phyloP scores from a whole-genome alignment of 2,329 filamentous ascomycete genomes.

The Thelonectria blattea region DNA sequence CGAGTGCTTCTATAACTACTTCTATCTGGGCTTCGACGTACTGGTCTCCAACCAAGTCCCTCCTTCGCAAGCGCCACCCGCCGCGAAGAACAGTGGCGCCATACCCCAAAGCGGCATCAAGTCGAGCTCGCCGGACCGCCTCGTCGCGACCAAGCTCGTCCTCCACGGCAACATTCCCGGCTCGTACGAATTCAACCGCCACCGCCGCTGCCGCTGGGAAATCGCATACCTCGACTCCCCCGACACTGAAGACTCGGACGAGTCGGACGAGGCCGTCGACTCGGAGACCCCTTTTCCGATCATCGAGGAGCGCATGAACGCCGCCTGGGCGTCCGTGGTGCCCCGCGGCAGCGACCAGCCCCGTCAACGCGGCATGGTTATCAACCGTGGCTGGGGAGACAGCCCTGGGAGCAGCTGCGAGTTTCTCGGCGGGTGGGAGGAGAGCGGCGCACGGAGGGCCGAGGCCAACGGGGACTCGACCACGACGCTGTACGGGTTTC shows the following conservation, averaged over 20 bases:
- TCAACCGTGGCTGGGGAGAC: constrained; percentile 90
- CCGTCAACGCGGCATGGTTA: constrained; percentile 76
- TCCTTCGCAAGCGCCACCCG: constrained; percentile 66
- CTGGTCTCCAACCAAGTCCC: constrained; percentile 79
- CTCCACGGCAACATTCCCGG: constrained; percentile 94
- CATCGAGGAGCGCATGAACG: constrained; percentile 71
- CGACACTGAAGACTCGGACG: constrained; percentile 33
- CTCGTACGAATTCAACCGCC: constrained; percentile 95
- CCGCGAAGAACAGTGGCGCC: constrained; percentile 27
- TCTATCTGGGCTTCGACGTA: constrained; percentile 92
- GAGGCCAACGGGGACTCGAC: constrained; percentile 64
- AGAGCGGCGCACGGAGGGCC: constrained; percentile 63
- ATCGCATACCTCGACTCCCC: constrained; percentile 64
- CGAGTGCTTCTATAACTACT: constrained; percentile 97
- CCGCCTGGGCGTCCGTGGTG: constrained; percentile 73
- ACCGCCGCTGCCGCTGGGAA: constrained; percentile 87
- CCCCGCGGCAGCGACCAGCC: constrained; percentile 57
- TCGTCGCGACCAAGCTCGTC: constrained; percentile 90
- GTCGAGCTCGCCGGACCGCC: constrained; percentile 61
- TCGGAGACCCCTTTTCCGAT: constrained; percentile 82
- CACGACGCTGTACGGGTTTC: constrained; percentile 91
- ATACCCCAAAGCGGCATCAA: constrained; percentile 44
- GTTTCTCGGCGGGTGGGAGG: constrained; percentile 84
- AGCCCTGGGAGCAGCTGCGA: constrained; percentile 91
- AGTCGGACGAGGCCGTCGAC: constrained; percentile 54